Base-by-base conservation (phyloP, 129 eudicot genomes). In the Flaveria linearis region DNA sequence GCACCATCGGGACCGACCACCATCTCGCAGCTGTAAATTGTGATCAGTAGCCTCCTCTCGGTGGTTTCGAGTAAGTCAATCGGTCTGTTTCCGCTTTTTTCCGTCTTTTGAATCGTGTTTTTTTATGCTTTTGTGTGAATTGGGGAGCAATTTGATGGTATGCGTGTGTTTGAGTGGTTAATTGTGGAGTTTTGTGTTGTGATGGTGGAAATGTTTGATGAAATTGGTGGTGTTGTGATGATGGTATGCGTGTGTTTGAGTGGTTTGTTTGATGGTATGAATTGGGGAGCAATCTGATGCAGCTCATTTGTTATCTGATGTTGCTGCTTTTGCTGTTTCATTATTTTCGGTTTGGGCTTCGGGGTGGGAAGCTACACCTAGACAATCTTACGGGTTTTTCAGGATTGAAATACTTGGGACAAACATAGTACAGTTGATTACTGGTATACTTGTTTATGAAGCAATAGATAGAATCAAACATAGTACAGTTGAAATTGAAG, bases 291-390 rank as follows among this genome's bases (percentile, higher is more conserved):
- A n/a, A n/a, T n/a, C 92, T 0, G 96, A 89, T 79, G 96, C 96
- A 0, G 96, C 96, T 61, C 96, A 87, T 77, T 79, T 89, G 84
- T 69, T 87, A 53, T 85, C 92, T 1, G 96, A 89, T 49, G 91
- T 89, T 72, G 91, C 96, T 2, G 87, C 96, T 28, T 89, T 89
- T 85, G 96, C 89, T n/a, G 87, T 89, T 14, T 90, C 96, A 0
- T 69, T 88, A 57, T 86, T 88, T 64, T 82, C 93, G 2, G 78
- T 88, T 14, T 88, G 93, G 93, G 93, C 90, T 36, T 71, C 90
- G 1, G 93, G 93, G 18, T 88, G 93, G 93, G 90, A 88, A 80
- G 87, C 93, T 14, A 88, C 88, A 23, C 90, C 93, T 17, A 84
- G 87, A 0, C 93, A 88, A 73, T 86, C 90, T 4, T 88, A 86